phyloP scores from a whole-genome alignment of 495 filamentous ascomycete species.

The Aspergillus funiculosus region DNA sequence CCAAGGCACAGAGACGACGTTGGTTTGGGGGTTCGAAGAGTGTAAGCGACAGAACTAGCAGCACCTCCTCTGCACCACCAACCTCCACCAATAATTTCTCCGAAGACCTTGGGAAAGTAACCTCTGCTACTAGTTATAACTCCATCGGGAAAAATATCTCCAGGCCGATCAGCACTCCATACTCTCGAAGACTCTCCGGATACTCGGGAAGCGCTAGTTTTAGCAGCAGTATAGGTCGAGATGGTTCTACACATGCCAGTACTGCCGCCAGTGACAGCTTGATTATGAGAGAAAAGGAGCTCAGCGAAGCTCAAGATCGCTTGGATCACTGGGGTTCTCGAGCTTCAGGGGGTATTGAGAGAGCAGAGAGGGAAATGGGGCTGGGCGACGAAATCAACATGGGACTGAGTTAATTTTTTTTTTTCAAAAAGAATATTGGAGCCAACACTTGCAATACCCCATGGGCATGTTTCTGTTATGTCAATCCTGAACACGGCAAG shows the following conservation, averaged over 20 bases:
- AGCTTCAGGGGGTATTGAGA: slow-evolving; percentile 37
- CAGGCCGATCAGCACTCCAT: slow-evolving; percentile 33
- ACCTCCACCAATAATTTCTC: slow-evolving; percentile 22
- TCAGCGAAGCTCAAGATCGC: slow-evolving; percentile 46
- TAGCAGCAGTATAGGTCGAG: slow-evolving; percentile 28
- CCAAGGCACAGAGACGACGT: slow-evolving; percentile 33
- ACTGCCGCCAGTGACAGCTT: slow-evolving; percentile 39
- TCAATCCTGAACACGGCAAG: no score
- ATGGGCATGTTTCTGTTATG: neutral
- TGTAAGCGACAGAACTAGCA: slow-evolving; percentile 28
- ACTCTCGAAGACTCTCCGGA: slow-evolving; percentile 24
- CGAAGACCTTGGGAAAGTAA: slow-evolving; percentile 25
- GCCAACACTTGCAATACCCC: neutral
- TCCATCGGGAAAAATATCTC: slow-evolving; percentile 20
- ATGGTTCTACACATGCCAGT: slow-evolving; percentile 30
- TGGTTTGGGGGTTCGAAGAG: slow-evolving; percentile 42
- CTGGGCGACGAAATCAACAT: slow-evolving; percentile 50
- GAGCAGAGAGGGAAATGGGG: slow-evolving; percentile 43
- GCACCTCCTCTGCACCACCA: slow-evolving; percentile 20
- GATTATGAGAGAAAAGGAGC: slow-evolving; percentile 42
- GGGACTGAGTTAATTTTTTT: slow-evolving; percentile 43
- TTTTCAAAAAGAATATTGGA: neutral
- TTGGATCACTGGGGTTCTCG: slow-evolving; percentile 39
- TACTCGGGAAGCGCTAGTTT: slow-evolving; percentile 18
- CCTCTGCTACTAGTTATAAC: slow-evolving; percentile 18